phyloP scores from a whole-genome alignment of 305 asterid species.

The Fraxinus greggii region DNA sequence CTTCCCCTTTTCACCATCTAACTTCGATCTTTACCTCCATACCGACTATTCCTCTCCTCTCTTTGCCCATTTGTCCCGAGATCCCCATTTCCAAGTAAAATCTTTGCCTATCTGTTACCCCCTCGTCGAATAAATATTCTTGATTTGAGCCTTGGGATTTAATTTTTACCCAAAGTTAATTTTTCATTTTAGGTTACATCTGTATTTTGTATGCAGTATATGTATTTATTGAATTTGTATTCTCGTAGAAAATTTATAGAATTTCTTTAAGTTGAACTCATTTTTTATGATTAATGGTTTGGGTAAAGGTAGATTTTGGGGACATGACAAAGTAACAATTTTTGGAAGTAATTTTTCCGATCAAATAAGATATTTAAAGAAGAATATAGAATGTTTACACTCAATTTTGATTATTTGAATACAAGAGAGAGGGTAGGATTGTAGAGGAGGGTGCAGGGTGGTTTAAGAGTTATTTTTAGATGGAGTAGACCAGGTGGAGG shows the following conservation, averaged over 20 bases:
- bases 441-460: neutral
- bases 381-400: neutral
- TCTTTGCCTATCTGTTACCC: neutral
- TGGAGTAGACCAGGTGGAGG: neutral
- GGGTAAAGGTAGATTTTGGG: neutral
- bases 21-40: neutral
- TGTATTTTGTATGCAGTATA: neutral
- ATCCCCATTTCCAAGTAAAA: neutral
- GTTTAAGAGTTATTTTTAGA: neutral
- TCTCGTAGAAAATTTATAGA: neutral
- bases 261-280: neutral
- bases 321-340: neutral
- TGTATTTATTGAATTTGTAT: neutral
- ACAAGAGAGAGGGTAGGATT: neutral
- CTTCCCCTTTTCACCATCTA: neutral
- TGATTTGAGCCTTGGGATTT: neutral
- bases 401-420: neutral
- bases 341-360: neutral
- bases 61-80: neutral
- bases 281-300: neutral
- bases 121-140: neutral
- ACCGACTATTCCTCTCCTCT: neutral
- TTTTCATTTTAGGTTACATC: neutral
- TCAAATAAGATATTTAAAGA: neutral
- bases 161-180: neutral